phyloP scores from a whole-genome alignment of 495 filamentous ascomycete species.

The Annulohypoxylon stygium region DNA sequence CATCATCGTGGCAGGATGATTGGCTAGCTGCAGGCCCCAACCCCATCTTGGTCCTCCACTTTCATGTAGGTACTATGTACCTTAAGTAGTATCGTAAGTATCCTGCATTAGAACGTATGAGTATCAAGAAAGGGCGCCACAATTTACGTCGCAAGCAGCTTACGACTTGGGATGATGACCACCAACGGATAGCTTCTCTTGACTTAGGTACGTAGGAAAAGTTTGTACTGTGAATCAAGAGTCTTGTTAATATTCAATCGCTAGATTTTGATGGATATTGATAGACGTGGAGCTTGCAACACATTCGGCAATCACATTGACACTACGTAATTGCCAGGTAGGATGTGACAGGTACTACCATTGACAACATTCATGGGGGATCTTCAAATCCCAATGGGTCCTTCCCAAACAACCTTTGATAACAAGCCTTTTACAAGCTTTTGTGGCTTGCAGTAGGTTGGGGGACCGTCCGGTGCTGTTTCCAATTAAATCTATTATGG shows the following conservation, averaged over 20 bases:
- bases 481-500: conserved; percentile 20
- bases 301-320: background rate
- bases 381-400: conserved; percentile 10
- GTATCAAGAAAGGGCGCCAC: background rate
- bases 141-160: conserved; percentile 13
- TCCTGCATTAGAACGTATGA: conserved; percentile 10
- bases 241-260: background rate
- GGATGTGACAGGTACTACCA: background rate
- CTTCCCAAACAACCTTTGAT: conserved; percentile 16
- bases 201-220: background rate
- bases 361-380: conserved; percentile 7
- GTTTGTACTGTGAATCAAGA: background rate
- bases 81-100: background rate
- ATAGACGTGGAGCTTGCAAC: conserved; percentile 5
- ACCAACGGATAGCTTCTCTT: background rate
- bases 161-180: conserved; percentile 9
- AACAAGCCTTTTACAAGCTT: conserved; percentile 21
- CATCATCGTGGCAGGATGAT: conserved; percentile 31
- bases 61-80: conserved; percentile 1
- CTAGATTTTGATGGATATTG: background rate
- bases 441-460: conserved; percentile 34
- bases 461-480: conserved; percentile 7
- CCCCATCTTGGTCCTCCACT: background rate
- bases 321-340: conserved; percentile 1
- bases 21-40: conserved; percentile 19